Evolutionary conservation across 371 early-diverging fungal genomes (phyloP).

Genomic region (Batrachochytrium dendrobatidis): DNA sequence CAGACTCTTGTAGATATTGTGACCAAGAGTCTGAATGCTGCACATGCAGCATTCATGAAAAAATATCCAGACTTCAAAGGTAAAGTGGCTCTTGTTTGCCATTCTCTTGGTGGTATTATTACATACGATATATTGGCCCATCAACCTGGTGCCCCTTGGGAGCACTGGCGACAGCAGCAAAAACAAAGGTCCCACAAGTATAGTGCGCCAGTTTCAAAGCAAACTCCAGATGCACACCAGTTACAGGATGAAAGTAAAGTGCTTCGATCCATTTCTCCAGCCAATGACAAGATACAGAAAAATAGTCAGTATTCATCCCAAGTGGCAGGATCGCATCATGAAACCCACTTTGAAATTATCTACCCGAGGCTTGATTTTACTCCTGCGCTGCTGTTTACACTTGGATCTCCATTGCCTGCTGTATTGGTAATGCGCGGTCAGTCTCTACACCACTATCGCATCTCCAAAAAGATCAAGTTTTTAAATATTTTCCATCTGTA

Average conservation of each 20-base stretch:
- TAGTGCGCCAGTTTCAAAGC: too few relatives aligned
- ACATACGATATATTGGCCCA: slow-evolving; percentile 51
- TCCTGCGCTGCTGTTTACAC: slow-evolving; percentile 47
- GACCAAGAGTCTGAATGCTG: slow-evolving; percentile 45
- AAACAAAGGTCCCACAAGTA: background rate
- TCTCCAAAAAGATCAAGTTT: slow-evolving; percentile 45
- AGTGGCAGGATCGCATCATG: slow-evolving; percentile 4
- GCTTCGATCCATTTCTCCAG: background rate
- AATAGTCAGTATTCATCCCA: background rate
- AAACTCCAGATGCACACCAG: too few relatives aligned
- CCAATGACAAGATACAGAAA: background rate
- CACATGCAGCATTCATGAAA: slow-evolving; percentile 37
- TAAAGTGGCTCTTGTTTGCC: slow-evolving; percentile 50
- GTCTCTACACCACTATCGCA: slow-evolving; percentile 41
- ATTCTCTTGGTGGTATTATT: slow-evolving; percentile 60
- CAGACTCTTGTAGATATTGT: slow-evolving; percentile 46
- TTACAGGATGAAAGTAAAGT: background rate
- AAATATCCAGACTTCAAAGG: slow-evolving; percentile 52
- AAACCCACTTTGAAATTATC: slow-evolving; percentile 48
- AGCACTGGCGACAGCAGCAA: background rate
- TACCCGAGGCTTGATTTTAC: slow-evolving; percentile 50
- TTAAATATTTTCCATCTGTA: slow-evolving; percentile 62
- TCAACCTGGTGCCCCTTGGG: slow-evolving; percentile 14
- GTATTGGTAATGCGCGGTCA: slow-evolving; percentile 55
- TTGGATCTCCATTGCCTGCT: slow-evolving; percentile 59